These are phyloP conservation scores for Astragalus glycyphyllos DNA, from an alignment of 306 rosid genomes.

Conservation along the genomic window DNA sequence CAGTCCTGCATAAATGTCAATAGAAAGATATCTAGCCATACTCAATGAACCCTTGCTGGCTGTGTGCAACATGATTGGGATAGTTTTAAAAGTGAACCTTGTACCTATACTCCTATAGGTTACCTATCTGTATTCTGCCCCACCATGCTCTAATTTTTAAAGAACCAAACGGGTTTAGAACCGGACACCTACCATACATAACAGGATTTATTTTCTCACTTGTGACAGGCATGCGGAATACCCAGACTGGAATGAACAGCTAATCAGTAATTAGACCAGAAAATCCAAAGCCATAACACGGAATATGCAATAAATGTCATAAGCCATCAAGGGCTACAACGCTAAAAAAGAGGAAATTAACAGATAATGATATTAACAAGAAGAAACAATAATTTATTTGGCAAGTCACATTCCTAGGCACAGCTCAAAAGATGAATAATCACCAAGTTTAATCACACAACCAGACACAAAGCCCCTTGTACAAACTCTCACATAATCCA, in stretches of 20 bases:
- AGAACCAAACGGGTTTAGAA: constrained; percentile 17
- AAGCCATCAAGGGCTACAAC: no score
- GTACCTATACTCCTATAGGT: constrained; percentile 7
- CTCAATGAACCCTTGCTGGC: no score
- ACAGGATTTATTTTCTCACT: no score
- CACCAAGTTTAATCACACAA: neutral
- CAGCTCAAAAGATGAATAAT: neutral
- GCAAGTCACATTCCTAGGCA: no score
- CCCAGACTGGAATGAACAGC: constrained; percentile 22
- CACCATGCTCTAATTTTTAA: constrained; percentile 7
- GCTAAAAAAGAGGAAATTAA: no score
- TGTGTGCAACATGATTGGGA: no score
- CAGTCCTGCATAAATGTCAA: no score
- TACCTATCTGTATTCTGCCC: constrained; percentile 1
- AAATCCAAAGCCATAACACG: constrained; percentile 6
- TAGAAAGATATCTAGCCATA: no score
- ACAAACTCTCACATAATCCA: neutral
- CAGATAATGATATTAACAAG: no score
- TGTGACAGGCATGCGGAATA: neutral
- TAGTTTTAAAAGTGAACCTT: neutral
- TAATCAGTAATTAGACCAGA: neutral
- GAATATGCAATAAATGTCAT: neutral
- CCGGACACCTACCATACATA: neutral
- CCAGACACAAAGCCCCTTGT: neutral
- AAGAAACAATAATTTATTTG: no score